These are phyloP conservation scores for Corymbia citriodora DNA, from an alignment of 441 rosid genomes.

Conservation along the genomic window DNA sequence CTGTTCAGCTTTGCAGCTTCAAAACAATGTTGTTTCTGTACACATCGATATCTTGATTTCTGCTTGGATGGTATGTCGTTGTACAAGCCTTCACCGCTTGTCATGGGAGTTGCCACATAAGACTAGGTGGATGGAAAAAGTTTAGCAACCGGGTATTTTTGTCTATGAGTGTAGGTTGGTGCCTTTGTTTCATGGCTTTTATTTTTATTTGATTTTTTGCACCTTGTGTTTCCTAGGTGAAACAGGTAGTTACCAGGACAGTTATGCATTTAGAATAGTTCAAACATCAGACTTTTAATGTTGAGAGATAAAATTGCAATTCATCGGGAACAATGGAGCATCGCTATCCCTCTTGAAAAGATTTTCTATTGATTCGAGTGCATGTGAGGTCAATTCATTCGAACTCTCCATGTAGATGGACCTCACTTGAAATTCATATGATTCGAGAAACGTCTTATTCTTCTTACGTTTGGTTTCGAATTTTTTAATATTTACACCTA, in stretches of 20 bases:
- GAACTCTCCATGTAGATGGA: accelerated
- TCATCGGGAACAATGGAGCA: accelerated
- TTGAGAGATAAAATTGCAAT: not conserved
- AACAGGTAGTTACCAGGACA: not conserved
- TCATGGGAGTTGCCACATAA: not conserved
- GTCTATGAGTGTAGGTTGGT: not conserved
- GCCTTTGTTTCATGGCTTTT: not conserved
- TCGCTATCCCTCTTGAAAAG: not conserved
- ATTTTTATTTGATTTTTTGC: not conserved
- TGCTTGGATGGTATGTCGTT: not conserved
- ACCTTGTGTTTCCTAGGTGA: not conserved
- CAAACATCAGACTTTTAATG: not conserved
- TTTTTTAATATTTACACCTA: not conserved
- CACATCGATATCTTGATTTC: not conserved
- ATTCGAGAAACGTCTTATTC: not conserved
- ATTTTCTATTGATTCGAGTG: accelerated
- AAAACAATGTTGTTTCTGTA: accelerated
- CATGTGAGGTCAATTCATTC: accelerated
- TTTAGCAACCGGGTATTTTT: not conserved
- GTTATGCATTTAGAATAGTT: no score
- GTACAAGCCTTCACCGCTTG: not conserved
- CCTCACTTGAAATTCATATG: accelerated
- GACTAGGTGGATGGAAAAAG: not conserved
- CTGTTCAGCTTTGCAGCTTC: not conserved
- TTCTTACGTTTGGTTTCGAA: not conserved